These are phyloP conservation scores for Coleophoma crateriformis DNA, from an alignment of 2,329 filamentous ascomycete species.

Conservation along the genomic window DNA sequence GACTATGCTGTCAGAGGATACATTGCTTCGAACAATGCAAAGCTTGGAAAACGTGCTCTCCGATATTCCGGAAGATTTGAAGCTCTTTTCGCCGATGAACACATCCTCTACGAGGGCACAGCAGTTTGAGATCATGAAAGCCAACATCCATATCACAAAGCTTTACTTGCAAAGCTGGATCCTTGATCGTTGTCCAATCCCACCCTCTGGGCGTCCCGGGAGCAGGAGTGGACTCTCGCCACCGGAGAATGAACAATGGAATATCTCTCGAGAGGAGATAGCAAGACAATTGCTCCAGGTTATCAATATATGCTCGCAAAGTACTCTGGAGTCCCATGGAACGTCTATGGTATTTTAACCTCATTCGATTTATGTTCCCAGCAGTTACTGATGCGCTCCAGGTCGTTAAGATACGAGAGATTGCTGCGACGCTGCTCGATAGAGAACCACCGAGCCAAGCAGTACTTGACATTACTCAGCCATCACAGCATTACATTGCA, in stretches of 20 bases:
- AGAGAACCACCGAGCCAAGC: too few species aligned
- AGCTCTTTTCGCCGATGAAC: background rate
- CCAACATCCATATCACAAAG: slow-evolving; percentile 20
- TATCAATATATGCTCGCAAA: slow-evolving; percentile 7
- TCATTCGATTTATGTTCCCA: background rate
- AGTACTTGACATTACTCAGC: background rate
- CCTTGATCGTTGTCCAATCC: slow-evolving; percentile 9
- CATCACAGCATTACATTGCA: background rate
- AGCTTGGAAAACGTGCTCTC: background rate
- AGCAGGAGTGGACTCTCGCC: background rate
- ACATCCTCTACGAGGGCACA: background rate
- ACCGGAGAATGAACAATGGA: background rate
- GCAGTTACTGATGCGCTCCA: background rate
- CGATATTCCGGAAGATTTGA: background rate
- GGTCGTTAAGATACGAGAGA: slow-evolving; percentile 19
- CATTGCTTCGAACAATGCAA: background rate
- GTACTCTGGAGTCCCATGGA: slow-evolving; percentile 16
- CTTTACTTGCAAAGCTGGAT: slow-evolving; percentile 19
- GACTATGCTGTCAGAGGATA: background rate
- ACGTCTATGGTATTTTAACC: slow-evolving; percentile 9
- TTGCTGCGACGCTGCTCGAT: slow-evolving; percentile 17
- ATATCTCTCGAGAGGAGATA: slow-evolving; percentile 4
- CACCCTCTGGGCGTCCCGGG: slow-evolving; percentile 1
- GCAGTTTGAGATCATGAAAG: slow-evolving; percentile 19
- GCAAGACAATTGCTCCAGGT: slow-evolving; percentile 10